Conservation (phyloP, 768 basidiomycete genomes). For the Lanmaoa pseudosensibilis region DNA sequence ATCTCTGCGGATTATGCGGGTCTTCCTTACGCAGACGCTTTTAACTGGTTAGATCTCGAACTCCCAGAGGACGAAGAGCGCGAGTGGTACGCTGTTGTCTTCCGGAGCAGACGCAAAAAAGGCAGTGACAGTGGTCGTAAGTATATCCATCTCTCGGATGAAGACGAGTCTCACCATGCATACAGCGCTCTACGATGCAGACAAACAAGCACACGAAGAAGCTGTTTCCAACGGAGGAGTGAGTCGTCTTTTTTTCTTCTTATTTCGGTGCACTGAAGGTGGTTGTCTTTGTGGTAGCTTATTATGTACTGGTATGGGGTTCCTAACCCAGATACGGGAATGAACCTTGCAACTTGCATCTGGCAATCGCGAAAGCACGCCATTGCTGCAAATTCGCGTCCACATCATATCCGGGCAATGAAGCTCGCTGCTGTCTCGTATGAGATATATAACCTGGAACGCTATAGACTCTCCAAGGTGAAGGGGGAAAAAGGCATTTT, state of each 20-base stretch:
- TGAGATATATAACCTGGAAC: slow-evolving; percentile 75
- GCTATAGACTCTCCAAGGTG: slow-evolving; percentile 69
- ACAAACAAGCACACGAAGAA: slow-evolving; percentile 87
- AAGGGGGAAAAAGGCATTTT: slow-evolving; percentile 56
- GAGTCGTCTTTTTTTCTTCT: slow-evolving; percentile 29
- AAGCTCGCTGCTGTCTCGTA: slow-evolving; percentile 74
- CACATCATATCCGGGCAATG: slow-evolving; percentile 83
- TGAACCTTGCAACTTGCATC: slow-evolving; percentile 94
- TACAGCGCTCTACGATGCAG: slow-evolving; percentile 83
- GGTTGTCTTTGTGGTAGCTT: slow-evolving; percentile 43
- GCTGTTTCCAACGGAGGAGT: slow-evolving; percentile 86
- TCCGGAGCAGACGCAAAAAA: slow-evolving; percentile 72
- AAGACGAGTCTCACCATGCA: slow-evolving; percentile 3
- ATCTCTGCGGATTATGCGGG: slow-evolving; percentile 58
- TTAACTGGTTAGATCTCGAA: slow-evolving; percentile 80
- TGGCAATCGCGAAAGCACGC: slow-evolving; percentile 92
- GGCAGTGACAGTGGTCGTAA: slow-evolving; percentile 70
- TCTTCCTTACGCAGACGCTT: slow-evolving; percentile 68
- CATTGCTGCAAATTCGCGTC: slow-evolving; percentile 72
- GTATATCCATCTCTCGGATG: slow-evolving; percentile 15
- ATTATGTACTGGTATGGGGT: slow-evolving; percentile 95
- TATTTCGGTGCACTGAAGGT: slow-evolving; percentile 3
- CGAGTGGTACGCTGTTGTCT: slow-evolving; percentile 93
- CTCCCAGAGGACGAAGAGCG: slow-evolving; percentile 72
- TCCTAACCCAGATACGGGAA: slow-evolving; percentile 68